phyloP scores from a whole-genome alignment of 2,329 filamentous ascomycete genomes.

The Xylaria hypoxylon region DNA sequence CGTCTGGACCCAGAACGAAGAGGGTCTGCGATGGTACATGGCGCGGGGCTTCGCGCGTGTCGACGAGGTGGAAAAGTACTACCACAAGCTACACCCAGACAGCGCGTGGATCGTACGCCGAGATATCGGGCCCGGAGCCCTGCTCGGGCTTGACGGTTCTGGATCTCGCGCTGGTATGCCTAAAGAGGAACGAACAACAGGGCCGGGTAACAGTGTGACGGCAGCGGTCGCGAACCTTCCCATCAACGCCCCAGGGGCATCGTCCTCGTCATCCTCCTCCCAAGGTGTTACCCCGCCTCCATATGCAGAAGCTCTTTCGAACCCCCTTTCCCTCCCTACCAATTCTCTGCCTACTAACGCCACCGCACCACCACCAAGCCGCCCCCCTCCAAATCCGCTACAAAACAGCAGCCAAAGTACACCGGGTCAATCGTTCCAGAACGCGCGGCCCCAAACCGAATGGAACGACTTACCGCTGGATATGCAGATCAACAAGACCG shows the following conservation, averaged over 20 bases:
- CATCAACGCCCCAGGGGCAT: constrained; percentile 15
- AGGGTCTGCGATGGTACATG: constrained; percentile 72
- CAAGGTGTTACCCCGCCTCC: constrained; percentile 27
- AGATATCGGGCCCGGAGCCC: constrained; percentile 50
- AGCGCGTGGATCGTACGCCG: constrained; percentile 71
- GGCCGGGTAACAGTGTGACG: constrained; percentile 43
- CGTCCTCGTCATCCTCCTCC: constrained; percentile 26
- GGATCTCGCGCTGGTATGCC: neutral
- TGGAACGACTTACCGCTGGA: constrained; percentile 75
- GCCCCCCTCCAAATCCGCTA: constrained; percentile 41
- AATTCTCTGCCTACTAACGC: constrained; percentile 37
- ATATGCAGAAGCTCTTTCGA: neutral
- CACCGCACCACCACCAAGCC: constrained; percentile 22
- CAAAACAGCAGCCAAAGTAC: constrained; percentile 43
- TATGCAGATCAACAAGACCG: constrained; percentile 54
- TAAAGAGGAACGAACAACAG: neutral
- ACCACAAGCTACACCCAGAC: constrained; percentile 70
- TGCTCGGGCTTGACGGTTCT: constrained; percentile 39
- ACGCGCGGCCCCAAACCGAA: constrained; percentile 67
- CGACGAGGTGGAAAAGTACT: constrained; percentile 66
- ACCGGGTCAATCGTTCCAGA: constrained; percentile 65
- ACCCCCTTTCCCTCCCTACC: constrained; percentile 17
- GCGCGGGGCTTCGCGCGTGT: constrained; percentile 66
- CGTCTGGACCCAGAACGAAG: constrained; percentile 75
- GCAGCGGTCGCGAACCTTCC: constrained; percentile 49